Evolutionary conservation across 176 grass and related monocot genomes (phyloP), one percentile per base, ranked within the genome.

Genomic region (Ampelocalamus luodianensis): DNA sequence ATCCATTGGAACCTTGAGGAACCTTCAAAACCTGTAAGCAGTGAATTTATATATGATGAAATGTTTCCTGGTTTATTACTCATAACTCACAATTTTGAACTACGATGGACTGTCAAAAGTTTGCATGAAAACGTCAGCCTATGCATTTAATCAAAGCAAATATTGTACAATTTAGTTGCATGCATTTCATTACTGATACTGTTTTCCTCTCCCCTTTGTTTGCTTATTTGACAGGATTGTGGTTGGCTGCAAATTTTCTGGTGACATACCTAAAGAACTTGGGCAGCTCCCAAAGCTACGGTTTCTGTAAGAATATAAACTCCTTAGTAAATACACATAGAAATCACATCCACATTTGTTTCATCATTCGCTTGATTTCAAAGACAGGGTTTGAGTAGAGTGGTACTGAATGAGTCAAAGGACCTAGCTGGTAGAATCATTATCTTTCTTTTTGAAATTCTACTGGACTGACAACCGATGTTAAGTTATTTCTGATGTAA

Each of bases 181-280:
- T 48, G 11, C 45, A 48, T 48, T 48, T 48, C 45, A 48, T 48
- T 48, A 48, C 17, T 55, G 51, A 55, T 16, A 55, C 51, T 55
- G 51, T 18, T 55, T 53, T 18, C 13, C 50, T 54, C n/a, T n/a
- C n/a, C n/a, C n/a, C 45, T 79, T 74, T 72, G 24, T 76, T 56
- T 89, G 40, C 4, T 55, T 55, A 5, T 4, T 55, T 20, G 17
- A 55, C 82, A 97, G 95, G 88, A 94, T 90, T 65, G 87, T 97
- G 55, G 69, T 79, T 51, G 92, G 90, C 26, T 97, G 95, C 89
- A 83, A 87, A 43, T 94, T 97, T 50, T 58, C 87, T n/a, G 95
- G 95, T 83, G 85, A 93, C 91, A 86, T 97, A 88, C 95, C 95
- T 2, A 17, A 24, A 42, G 92, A 93, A 48, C 79, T 97, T 51